A percentile compares a stretch with the other conserved stretches of the same genome.
Evolutionary conservation across 2,329 filamentous ascomycete genomes (phyloP).

Genomic region (Aureobasidium sp.): DNA sequence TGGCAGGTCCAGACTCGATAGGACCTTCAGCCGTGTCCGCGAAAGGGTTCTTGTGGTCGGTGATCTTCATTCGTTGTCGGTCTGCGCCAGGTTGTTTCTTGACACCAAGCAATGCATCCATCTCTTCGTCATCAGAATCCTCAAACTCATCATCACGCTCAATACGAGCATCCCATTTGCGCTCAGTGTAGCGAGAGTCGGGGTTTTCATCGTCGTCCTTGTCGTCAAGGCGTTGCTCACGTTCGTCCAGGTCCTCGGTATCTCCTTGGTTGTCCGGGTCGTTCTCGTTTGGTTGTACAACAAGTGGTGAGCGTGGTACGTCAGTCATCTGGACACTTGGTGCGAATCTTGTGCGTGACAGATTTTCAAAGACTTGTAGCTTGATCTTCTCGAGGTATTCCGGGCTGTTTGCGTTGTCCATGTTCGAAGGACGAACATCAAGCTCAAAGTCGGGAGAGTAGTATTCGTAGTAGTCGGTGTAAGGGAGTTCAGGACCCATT

Average conservation of each 20-base stretch:
- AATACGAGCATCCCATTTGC: conserved; percentile 82
- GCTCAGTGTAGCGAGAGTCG: conserved; percentile 83
- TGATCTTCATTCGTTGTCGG: conserved; percentile 59
- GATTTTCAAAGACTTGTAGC: conserved; percentile 70
- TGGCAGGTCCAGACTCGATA: conserved; percentile 12
- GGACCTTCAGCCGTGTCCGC: conserved; percentile 52
- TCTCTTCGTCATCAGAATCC: conserved; percentile 91
- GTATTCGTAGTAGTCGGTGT: conserved; percentile 96
- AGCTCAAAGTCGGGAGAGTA: conserved; percentile 76
- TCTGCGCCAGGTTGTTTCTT: conserved; percentile 51
- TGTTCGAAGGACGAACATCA: conserved; percentile 74
- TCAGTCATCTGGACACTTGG: conserved; percentile 73
- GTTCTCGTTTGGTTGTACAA: conserved; percentile 23
- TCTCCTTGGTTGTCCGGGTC: conserved; percentile 41
- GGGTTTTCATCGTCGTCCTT: conserved; percentile 87
- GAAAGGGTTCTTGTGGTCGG: conserved; percentile 66
- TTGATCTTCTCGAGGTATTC: conserved; percentile 77
- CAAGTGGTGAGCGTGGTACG: conserved; percentile 62
- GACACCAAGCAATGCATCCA: conserved; percentile 77
- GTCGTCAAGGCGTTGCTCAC: conserved; percentile 71
- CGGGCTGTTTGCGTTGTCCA: conserved; percentile 75
- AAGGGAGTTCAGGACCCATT: conserved; percentile 86
- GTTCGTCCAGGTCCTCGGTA: conserved; percentile 66
- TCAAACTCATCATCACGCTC: conserved; percentile 81
- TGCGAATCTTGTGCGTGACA: conserved; percentile 64